Percentiles rank a stretch among this genome's conserved stretches.
phyloP scores from a whole-genome alignment of 257 asterid genomes.

The Galeopsis tetrahit region DNA sequence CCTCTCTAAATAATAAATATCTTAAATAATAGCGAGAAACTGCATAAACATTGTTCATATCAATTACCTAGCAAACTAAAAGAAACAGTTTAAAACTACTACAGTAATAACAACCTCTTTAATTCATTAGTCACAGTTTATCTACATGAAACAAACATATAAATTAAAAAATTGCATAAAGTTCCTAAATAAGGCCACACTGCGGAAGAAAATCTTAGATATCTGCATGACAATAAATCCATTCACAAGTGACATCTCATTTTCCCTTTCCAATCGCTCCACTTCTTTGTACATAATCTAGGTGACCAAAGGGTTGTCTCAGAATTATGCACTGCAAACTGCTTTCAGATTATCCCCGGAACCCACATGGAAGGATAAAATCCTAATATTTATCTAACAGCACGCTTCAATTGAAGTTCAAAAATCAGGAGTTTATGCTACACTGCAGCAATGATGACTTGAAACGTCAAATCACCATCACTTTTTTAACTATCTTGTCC shows the following conservation, averaged over 20 bases:
- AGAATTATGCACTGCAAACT: neutral
- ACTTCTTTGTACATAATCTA: conserved; percentile 9
- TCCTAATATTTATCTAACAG: neutral
- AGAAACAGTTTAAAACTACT: neutral
- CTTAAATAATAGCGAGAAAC: conserved; percentile 10
- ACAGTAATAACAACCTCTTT: neutral
- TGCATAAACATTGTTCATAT: conserved; percentile 1
- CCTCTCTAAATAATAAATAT: neutral
- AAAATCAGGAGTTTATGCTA: conserved; percentile 20
- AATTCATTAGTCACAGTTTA: neutral
- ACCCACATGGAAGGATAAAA: neutral
- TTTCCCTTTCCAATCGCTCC: conserved; percentile 10
- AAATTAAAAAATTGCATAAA: neutral
- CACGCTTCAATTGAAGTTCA: conserved; percentile 7
- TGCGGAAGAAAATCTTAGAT: neutral
- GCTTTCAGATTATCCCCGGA: neutral
- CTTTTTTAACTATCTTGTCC: conserved; percentile 1
- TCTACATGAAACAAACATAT: neutral
- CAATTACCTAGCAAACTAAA: conserved; percentile 19
- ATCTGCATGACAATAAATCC: conserved; percentile 14
- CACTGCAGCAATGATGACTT: neutral
- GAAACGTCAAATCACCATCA: neutral
- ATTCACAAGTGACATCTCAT: conserved; percentile 7
- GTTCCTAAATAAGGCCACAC: conserved; percentile 2
- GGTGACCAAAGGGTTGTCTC: conserved; percentile 1